A percentile compares a stretch with the other conserved stretches of the same genome.
These are phyloP conservation scores for Cutaneotrichosporon sp. DNA, from an alignment of 1,284 basidiomycete species.

Conservation along the genomic window DNA sequence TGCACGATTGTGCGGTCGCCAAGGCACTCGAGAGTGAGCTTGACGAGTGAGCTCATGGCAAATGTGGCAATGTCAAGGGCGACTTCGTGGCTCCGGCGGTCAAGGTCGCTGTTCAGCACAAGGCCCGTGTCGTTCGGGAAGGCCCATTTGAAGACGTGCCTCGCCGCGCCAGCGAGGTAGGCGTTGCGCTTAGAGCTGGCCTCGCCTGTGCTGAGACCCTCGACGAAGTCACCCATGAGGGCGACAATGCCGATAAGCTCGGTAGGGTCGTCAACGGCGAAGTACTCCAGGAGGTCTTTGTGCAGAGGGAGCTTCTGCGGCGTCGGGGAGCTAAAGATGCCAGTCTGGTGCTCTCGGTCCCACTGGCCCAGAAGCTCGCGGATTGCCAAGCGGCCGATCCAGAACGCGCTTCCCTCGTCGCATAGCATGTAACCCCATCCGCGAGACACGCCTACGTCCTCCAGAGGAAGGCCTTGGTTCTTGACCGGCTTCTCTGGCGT, in stretches of 20 bases:
- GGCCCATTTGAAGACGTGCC: conserved; percentile 36
- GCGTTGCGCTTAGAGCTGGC: conserved; percentile 38
- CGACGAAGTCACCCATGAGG: conserved; percentile 26
- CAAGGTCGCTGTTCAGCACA: conserved; percentile 2
- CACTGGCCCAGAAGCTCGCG: conserved; percentile 29
- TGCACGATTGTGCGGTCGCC: conserved; percentile 34
- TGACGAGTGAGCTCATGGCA: conserved; percentile 26
- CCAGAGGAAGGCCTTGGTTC: conserved; percentile 25
- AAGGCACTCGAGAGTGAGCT: conserved; percentile 30
- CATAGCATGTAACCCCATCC: conserved; percentile 45
- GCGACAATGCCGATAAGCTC: conserved; percentile 35
- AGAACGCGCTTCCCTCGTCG: conserved; percentile 44
- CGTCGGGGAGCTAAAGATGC: conserved; percentile 23
- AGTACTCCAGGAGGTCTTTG: conserved; percentile 35
- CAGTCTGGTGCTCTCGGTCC: conserved; percentile 30
- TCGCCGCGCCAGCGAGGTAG: conserved; percentile 34
- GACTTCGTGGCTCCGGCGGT: conserved; percentile 17
- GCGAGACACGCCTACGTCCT: conserved; percentile 32
- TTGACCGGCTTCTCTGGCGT: not conserved
- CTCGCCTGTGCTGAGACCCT: conserved; percentile 27
- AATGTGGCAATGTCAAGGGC: conserved; percentile 26
- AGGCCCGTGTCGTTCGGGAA: conserved; percentile 30
- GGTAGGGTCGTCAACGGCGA: conserved; percentile 31
- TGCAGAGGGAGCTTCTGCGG: conserved; percentile 28
- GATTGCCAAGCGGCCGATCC: conserved; percentile 39